Percentiles rank a stretch among this genome's conserved stretches.
These are phyloP conservation scores for Cairneyella variabilis DNA, from an alignment of 495 filamentous ascomycete genomes.

Conservation along the genomic window DNA sequence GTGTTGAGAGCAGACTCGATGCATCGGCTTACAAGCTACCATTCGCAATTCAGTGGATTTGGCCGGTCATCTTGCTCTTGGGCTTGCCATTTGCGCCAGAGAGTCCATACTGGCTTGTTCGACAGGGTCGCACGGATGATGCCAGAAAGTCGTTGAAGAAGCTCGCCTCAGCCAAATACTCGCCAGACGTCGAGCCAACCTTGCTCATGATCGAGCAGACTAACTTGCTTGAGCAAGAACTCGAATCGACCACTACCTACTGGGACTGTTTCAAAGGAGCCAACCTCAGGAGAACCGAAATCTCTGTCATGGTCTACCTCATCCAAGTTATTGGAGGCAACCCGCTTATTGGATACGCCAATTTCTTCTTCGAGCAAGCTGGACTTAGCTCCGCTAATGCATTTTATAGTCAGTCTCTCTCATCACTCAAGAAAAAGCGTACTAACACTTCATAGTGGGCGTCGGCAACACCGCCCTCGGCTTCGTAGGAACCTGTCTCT, in stretches of 20 bases:
- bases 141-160: slow-evolving; percentile 63
- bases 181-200: slow-evolving; percentile 36
- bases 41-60: slow-evolving; percentile 44
- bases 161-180: slow-evolving; percentile 49
- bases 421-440: slow-evolving; percentile 49
- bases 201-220: slow-evolving; percentile 63
- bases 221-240: slow-evolving; percentile 54
- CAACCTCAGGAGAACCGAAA: slow-evolving; percentile 64
- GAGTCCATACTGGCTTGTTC: slow-evolving; percentile 64
- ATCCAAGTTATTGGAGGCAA: slow-evolving; percentile 70
- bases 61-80: slow-evolving; percentile 44
- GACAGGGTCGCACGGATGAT: slow-evolving; percentile 60
- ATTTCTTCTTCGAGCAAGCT: slow-evolving; percentile 65
- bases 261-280: slow-evolving; percentile 64
- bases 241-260: slow-evolving; percentile 59
- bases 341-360: slow-evolving; percentile 62
- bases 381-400: slow-evolving; percentile 49
- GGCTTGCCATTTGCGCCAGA: slow-evolving; percentile 40
- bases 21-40: slow-evolving; percentile 52
- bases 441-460: slow-evolving; percentile 50
- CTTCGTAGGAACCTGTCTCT: slow-evolving; percentile 10
- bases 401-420: slow-evolving; percentile 50
- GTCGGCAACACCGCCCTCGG: slow-evolving; percentile 55
- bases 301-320: slow-evolving; percentile 63
- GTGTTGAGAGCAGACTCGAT: slow-evolving; percentile 26